Evolutionary conservation across 2,329 filamentous ascomycete species (phyloP).

Genomic region (Venturia nashicola): DNA sequence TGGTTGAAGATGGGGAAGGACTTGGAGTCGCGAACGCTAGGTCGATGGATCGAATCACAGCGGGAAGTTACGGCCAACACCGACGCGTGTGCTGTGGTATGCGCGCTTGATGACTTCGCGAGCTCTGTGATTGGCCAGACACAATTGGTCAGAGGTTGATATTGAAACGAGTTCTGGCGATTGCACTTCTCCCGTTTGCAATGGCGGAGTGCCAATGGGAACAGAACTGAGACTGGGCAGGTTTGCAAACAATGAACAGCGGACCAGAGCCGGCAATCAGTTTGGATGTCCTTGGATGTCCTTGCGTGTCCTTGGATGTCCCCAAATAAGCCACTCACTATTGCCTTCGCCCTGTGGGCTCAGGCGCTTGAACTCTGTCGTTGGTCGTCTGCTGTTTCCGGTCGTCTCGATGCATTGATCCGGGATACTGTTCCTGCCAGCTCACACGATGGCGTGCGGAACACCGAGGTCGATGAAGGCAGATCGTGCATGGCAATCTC

Average conservation of each 20-base stretch:
- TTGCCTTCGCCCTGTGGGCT: not conserved
- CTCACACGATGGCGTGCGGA: conserved; percentile 41
- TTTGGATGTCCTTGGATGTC: not conserved
- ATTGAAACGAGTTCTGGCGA: no score
- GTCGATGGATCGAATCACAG: not conserved
- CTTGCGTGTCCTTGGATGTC: not conserved
- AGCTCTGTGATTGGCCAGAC: no score
- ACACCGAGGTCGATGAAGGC: conserved; percentile 52
- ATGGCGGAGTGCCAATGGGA: not conserved
- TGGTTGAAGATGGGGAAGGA: not conserved
- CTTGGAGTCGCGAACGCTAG: not conserved
- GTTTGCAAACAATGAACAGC: not conserved
- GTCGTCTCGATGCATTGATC: not conserved
- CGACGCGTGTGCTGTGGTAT: not conserved
- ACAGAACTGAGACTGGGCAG: not conserved
- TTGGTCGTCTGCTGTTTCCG: conserved; percentile 3
- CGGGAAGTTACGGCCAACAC: not conserved
- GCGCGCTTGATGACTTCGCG: not conserved
- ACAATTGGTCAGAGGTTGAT: no score
- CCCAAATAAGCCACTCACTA: conserved; percentile 1
- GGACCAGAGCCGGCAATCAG: no score
- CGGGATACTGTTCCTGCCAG: not conserved
- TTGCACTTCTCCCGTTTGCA: not conserved
- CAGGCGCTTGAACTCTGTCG: conserved; percentile 1
- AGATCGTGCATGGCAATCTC: conserved; percentile 34